Base-by-base conservation (phyloP, 1,284 basidiomycete species). In the Trametes pubescens region DNA sequence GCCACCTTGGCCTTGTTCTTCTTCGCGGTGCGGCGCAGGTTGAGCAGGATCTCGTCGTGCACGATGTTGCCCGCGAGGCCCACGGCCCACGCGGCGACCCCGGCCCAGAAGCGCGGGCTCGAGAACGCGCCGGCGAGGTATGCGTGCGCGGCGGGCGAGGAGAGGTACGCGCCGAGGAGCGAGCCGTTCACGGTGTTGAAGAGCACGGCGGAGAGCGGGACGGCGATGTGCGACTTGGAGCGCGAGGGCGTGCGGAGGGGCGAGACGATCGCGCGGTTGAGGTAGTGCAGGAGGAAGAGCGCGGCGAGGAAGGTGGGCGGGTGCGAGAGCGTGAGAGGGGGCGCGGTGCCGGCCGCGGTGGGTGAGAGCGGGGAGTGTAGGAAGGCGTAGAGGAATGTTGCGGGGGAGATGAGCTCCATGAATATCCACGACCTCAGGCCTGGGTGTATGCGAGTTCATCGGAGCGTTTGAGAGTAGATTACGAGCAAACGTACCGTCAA, bases 21-120 rank as follows among this genome's bases (percentile, higher is more conserved):
- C 37, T 74, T 76, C 7, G 79, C 77, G 16, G 77, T 80, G 58
- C 86, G 82, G 21, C 90, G 84, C 52, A 93, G 82, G 74, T 93
- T 83, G 71, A 95, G 84, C 11, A 98, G 86, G 21, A 98, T 84
- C 76, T 96, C 94, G 76, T 98, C 95, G 76, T 98, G 95, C 58
- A 85, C 82, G 38, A 97, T 81, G 74, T 98, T 98, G 0, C 94
- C 92, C 0, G 78, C 78, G 49, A 96, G 84, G 0, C 95, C 95
- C 0, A 81, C 51, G 0, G 80, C 81, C 91, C 93, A 96, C 18
- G 93, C 72, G 0, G 68, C 72, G 13, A 92, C 69, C 1, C 92
- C 93, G 13, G 81, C 44, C 77, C 85, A 88, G 78, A 94, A 95
- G 0, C 74, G 72, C 38, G 80, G 77, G 6, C 81, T 77, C 10